A percentile compares a stretch with the other conserved stretches of the same genome.
Evolutionary conservation across 2,329 filamentous ascomycete species (phyloP).

Genomic region (Fusarium sublunatum): DNA sequence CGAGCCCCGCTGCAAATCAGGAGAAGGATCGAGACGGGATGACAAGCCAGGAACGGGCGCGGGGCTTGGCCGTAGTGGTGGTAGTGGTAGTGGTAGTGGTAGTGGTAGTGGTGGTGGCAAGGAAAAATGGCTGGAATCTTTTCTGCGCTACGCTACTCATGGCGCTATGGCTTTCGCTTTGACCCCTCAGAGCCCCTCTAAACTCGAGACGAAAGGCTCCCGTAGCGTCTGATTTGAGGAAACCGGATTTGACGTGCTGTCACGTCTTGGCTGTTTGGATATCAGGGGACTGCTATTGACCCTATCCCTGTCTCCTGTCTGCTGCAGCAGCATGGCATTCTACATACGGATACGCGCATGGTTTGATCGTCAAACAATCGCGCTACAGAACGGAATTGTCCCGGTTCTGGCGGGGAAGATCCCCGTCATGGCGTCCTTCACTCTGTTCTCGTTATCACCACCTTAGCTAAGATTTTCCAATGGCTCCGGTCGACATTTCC

Average conservation of each 20-base stretch:
- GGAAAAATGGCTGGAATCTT: not conserved
- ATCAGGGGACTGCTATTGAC: not conserved
- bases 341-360: not conserved
- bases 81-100: not conserved
- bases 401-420: not conserved
- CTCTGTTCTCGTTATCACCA: not conserved
- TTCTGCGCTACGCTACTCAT: not conserved
- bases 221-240: not conserved
- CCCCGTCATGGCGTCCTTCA: not conserved
- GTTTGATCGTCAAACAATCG: not conserved
- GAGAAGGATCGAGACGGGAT: not conserved
- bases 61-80: not conserved
- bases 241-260: not conserved
- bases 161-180: constrained; percentile 1
- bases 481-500: not conserved
- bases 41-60: constrained; percentile 2
- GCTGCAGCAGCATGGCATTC: not conserved
- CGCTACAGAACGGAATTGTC: not conserved
- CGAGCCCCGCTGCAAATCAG: not conserved
- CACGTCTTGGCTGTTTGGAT: not conserved
- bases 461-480: not conserved
- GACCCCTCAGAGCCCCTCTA: not conserved
- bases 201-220: not conserved
- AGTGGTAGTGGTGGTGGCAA: not conserved
- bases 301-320: not conserved